Evolutionary conservation across 768 basidiomycete species (phyloP).

Genomic region (Lentinula sp.): DNA sequence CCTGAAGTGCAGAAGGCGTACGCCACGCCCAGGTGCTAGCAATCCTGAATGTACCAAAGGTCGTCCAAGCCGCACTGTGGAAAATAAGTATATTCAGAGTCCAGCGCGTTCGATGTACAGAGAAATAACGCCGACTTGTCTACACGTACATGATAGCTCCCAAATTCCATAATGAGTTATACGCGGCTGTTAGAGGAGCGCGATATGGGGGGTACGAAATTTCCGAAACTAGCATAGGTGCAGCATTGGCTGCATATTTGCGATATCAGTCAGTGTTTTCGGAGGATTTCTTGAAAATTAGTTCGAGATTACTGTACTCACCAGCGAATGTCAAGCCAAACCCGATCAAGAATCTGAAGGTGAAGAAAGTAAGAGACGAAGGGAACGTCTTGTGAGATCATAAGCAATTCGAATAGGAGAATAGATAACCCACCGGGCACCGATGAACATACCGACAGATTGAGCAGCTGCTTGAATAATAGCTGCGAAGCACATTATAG

Average conservation of each 20-base stretch:
- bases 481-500: conserved; percentile 41
- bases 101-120: too few species aligned
- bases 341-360: conserved; percentile 25
- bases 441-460: conserved; percentile 32
- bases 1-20: conserved; percentile 48
- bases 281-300: background rate
- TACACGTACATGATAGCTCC: conserved; percentile 38
- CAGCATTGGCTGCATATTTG: conserved; percentile 27
- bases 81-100: conserved; percentile 23
- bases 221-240: conserved; percentile 41
- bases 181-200: conserved; percentile 33
- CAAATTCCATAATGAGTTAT: conserved; percentile 51
- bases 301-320: conserved; percentile 24
- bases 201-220: conserved; percentile 39
- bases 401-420: too few species aligned
- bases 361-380: too few species aligned
- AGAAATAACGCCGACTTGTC: background rate
- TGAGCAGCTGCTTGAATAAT: conserved; percentile 29
- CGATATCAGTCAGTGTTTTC: too few species aligned
- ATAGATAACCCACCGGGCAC: conserved; percentile 23
- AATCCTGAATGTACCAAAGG: conserved; percentile 52
- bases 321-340: conserved; percentile 35
- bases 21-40: conserved; percentile 52
- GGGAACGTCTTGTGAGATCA: too few species aligned
- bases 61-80: conserved; percentile 27